These are phyloP conservation scores for Tylopilus rubrobrunneus DNA, from an alignment of 768 basidiomycete genomes.

Conservation along the genomic window DNA sequence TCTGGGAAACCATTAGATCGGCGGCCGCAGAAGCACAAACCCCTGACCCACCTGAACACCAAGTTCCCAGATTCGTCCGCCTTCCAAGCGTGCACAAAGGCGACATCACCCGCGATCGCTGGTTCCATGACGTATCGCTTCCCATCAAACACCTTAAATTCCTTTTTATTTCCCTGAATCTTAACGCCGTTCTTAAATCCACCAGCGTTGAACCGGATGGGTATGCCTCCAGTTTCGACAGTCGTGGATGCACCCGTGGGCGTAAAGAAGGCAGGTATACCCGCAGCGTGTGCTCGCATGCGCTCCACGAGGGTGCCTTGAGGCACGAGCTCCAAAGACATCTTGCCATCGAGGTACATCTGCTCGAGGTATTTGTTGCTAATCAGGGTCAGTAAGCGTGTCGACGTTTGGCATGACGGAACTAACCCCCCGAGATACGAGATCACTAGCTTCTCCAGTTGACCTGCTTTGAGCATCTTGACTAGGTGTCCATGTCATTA, in stretches of 20 bases:
- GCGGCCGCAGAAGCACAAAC: background rate
- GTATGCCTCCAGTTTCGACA: conserved; percentile 71
- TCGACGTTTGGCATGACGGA: background rate
- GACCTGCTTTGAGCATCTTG: conserved; percentile 64
- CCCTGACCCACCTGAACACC: conserved; percentile 66
- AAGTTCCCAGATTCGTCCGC: conserved; percentile 86
- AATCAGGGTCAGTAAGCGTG: background rate
- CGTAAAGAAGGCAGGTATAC: conserved; percentile 86
- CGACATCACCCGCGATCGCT: conserved; percentile 72
- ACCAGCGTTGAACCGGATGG: conserved; percentile 72
- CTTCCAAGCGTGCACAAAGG: conserved; percentile 86
- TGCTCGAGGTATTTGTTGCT: conserved; percentile 83
- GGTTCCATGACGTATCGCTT: conserved; percentile 75
- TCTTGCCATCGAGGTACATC: conserved; percentile 72
- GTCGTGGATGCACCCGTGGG: conserved; percentile 81
- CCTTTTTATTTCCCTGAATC: conserved; percentile 69
- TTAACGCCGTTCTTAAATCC: conserved; percentile 64
- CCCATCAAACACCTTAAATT: conserved; percentile 68
- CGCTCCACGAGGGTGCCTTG: conserved; percentile 91
- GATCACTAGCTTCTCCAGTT: conserved; percentile 77
- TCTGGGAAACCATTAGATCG: conserved; percentile 33
- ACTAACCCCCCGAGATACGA: conserved; percentile 81
- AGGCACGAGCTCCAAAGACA: conserved; percentile 83
- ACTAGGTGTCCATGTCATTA: conserved; percentile 37
- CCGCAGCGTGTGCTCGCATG: conserved; percentile 78